These are phyloP conservation scores for Pleurotus ostreatus DNA, from an alignment of 768 basidiomycete genomes.

Conservation along the genomic window DNA sequence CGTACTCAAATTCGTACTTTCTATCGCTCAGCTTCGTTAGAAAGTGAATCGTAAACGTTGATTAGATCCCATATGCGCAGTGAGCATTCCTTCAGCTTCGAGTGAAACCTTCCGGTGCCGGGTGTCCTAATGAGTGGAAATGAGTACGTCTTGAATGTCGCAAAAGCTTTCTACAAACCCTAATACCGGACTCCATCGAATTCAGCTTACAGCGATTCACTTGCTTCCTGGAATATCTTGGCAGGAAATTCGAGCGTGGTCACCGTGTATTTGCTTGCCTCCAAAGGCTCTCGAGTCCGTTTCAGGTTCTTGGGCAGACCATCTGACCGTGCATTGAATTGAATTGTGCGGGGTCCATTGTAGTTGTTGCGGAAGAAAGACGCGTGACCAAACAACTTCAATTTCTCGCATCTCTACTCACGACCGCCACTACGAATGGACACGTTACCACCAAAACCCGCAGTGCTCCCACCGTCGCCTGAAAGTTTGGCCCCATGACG, in stretches of 20 bases:
- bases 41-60: constrained; percentile 90
- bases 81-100: constrained; percentile 90
- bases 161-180: constrained; percentile 45
- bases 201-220: constrained; percentile 96
- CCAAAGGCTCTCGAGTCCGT: constrained; percentile 87
- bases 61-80: constrained; percentile 90
- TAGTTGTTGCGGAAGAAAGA: constrained; percentile 42
- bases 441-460: constrained; percentile 37
- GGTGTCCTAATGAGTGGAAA: constrained; percentile 79
- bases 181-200: constrained; percentile 90
- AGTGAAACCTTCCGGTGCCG: too few relatives aligned
- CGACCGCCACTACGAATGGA: constrained; percentile 21
- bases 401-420: background rate
- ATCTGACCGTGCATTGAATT: constrained; percentile 41
- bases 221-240: constrained; percentile 63
- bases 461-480: constrained; percentile 19
- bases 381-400: constrained; percentile 1
- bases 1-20: constrained; percentile 56
- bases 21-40: constrained; percentile 45
- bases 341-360: constrained; percentile 53
- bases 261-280: constrained; percentile 95
- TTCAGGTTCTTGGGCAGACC: constrained; percentile 80
- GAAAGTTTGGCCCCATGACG: constrained; percentile 12
- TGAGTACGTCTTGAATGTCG: constrained; percentile 4
- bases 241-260: constrained; percentile 19